These are phyloP conservation scores for Zea luxurians DNA, from an alignment of 176 grass and related monocot species.

Conservation along the genomic window DNA sequence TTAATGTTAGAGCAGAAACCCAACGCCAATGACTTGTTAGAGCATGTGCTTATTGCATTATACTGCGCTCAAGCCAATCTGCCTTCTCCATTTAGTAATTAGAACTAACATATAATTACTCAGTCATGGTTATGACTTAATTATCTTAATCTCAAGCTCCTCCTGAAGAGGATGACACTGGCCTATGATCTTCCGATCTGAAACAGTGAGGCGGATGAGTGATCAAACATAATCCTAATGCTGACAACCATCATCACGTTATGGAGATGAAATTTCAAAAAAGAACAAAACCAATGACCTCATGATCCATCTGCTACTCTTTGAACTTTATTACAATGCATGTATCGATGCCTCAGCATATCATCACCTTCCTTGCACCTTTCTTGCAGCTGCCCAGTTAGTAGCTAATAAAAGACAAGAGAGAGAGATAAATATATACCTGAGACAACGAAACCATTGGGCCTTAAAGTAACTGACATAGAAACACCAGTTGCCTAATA, in stretches of 20 bases:
- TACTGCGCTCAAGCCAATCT: too few relatives aligned
- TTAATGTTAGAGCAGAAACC: too few relatives aligned
- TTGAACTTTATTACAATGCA: not conserved
- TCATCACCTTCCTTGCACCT: conserved; percentile 23
- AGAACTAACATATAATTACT: too few relatives aligned
- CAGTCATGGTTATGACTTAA: too few relatives aligned
- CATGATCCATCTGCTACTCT: conserved; percentile 20
- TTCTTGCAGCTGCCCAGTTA: conserved; percentile 31
- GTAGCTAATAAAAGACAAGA: conserved; percentile 25
- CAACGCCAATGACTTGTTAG: too few relatives aligned
- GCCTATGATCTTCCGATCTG: too few relatives aligned
- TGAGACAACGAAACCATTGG: conserved; percentile 34
- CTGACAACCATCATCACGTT: conserved; percentile 17
- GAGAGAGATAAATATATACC: not conserved
- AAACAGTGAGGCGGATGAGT: too few relatives aligned
- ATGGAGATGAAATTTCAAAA: conserved; percentile 31
- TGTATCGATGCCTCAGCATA: conserved; percentile 40
- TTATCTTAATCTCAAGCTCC: too few relatives aligned
- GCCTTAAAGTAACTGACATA: conserved; percentile 12
- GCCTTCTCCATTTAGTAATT: too few relatives aligned
- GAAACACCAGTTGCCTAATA: not conserved
- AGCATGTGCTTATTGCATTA: too few relatives aligned
- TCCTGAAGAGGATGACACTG: too few relatives aligned
- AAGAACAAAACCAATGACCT: conserved; percentile 21
- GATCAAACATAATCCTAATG: too few relatives aligned